A percentile compares a stretch with the other conserved stretches of the same genome.
Evolutionary conservation across 805 yeast species (phyloP).

Genomic region (Hanseniaspora mollemarum): DNA sequence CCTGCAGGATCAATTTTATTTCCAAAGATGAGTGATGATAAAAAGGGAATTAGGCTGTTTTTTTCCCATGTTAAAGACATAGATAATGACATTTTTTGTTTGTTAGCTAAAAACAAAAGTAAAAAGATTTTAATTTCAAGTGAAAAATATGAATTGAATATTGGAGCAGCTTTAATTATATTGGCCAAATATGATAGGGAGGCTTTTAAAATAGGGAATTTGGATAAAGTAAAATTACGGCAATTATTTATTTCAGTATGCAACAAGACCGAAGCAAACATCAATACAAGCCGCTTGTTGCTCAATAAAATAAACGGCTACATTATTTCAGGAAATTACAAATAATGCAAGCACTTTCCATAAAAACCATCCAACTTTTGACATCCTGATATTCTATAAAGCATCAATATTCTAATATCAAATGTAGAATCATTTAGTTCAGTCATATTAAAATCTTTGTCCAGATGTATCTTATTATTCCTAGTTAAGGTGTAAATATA

Average conservation of each 20-base stretch:
- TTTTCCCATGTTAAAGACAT: not conserved
- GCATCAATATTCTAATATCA: conserved; percentile 7
- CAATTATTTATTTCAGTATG: not conserved
- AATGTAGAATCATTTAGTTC: not conserved
- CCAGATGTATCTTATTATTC: not conserved
- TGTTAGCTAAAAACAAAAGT: not conserved
- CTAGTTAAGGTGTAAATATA: conserved; percentile 9
- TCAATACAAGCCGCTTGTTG: conserved; percentile 7
- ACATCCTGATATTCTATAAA: conserved; percentile 1
- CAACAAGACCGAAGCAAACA: not conserved
- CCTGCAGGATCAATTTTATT: not conserved
- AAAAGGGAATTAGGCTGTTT: conserved; percentile 10
- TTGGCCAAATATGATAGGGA: not conserved
- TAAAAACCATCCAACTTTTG: not conserved
- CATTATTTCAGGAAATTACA: conserved; percentile 1
- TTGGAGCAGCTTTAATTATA: not conserved
- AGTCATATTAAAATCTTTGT: not conserved
- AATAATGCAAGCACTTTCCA: not conserved
- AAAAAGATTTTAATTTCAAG: conserved; percentile 2
- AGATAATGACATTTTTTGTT: not conserved
- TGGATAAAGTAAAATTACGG: not conserved
- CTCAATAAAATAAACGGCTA: conserved; percentile 8
- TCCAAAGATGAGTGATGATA: conserved; percentile 4
- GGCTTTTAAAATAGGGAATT: not conserved
- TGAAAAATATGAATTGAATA: conserved; percentile 10